A percentile compares a stretch with the other conserved stretches of the same genome.
These are phyloP conservation scores for Mycena leptocephala DNA, from an alignment of 768 basidiomycete genomes.

Conservation along the genomic window DNA sequence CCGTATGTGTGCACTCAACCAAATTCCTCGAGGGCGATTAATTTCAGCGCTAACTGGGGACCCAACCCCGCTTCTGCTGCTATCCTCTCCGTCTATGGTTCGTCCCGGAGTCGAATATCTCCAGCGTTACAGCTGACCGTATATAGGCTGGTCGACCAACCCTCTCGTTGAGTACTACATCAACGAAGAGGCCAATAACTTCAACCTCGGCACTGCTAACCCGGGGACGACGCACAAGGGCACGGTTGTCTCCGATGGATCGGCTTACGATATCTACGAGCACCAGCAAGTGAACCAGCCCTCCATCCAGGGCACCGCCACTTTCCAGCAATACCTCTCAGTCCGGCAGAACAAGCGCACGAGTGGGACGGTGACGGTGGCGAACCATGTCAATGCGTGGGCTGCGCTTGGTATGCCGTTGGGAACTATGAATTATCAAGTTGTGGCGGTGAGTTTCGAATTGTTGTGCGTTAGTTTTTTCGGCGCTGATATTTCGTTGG, in stretches of 20 bases:
- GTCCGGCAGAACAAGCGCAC: too few species aligned
- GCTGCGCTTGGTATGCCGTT: constrained; percentile 38
- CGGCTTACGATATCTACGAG: constrained; percentile 45
- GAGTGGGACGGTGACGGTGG: too few species aligned
- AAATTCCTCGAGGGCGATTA: constrained; percentile 19
- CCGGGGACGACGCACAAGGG: constrained; percentile 42
- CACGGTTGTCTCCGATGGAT: constrained; percentile 42
- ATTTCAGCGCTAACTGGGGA: constrained; percentile 19
- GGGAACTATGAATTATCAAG: constrained; percentile 45
- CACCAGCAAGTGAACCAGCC: constrained; percentile 46
- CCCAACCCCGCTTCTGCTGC: constrained; percentile 31
- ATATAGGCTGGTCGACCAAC: too few species aligned
- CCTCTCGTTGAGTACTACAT: too few species aligned
- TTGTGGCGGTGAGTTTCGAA: constrained; percentile 40
- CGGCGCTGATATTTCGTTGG: too few species aligned
- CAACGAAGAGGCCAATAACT: constrained; percentile 21
- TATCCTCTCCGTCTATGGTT: constrained; percentile 36
- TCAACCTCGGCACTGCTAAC: constrained; percentile 45
- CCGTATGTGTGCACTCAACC: neutral
- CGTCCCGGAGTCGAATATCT: neutral
- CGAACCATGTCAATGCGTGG: too few species aligned
- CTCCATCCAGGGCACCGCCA: constrained; percentile 48
- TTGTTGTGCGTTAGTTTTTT: neutral
- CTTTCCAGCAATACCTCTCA: constrained; percentile 48
- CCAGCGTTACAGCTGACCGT: neutral